Percentiles rank a stretch among this genome's conserved stretches.
These are phyloP conservation scores for Yamadazyma mexicana DNA, from an alignment of 1,139 yeast species.

Conservation along the genomic window DNA sequence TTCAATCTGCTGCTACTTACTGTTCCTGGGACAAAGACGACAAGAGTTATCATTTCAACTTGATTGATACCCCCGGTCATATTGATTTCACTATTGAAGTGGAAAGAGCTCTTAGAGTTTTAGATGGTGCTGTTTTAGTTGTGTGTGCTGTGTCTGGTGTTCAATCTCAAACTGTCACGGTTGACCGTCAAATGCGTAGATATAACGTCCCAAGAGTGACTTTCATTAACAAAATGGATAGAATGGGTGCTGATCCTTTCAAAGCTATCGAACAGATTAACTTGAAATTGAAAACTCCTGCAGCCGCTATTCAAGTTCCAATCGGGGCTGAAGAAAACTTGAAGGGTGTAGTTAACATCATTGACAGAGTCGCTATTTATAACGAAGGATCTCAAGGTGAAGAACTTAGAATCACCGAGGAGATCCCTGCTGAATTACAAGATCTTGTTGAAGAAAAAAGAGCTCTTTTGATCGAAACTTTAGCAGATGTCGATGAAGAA, in stretches of 20 bases:
- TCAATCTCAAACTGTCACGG: constrained; percentile 97
- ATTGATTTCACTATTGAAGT: constrained; percentile 98
- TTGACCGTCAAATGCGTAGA: constrained; percentile 98
- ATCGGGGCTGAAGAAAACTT: constrained; percentile 88
- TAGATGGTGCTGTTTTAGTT: constrained; percentile 97
- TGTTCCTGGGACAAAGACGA: constrained; percentile 89
- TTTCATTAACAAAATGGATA: constrained; percentile 96
- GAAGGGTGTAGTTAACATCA: constrained; percentile 87
- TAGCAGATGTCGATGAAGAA: constrained; percentile 97
- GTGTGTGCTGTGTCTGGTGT: constrained; percentile 99
- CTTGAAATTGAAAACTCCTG: constrained; percentile 82
- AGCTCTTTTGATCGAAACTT: constrained; percentile 78
- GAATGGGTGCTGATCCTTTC: constrained; percentile 98
- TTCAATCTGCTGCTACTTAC: constrained; percentile 97
- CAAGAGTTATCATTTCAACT: constrained; percentile 77
- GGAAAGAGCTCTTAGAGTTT: constrained; percentile 92
- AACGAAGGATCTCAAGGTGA: constrained; percentile 96
- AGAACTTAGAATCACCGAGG: constrained; percentile 52
- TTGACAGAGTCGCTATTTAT: constrained; percentile 81
- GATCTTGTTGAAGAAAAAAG: constrained; percentile 85
- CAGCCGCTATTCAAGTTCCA: constrained; percentile 97
- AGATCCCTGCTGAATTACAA: constrained; percentile 72
- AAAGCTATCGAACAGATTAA: constrained; percentile 90
- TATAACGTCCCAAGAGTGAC: constrained; percentile 96
- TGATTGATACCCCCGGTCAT: constrained; percentile 98